Conservation (phyloP, 2,329 filamentous ascomycete species). For the Xylaria polymorpha region DNA sequence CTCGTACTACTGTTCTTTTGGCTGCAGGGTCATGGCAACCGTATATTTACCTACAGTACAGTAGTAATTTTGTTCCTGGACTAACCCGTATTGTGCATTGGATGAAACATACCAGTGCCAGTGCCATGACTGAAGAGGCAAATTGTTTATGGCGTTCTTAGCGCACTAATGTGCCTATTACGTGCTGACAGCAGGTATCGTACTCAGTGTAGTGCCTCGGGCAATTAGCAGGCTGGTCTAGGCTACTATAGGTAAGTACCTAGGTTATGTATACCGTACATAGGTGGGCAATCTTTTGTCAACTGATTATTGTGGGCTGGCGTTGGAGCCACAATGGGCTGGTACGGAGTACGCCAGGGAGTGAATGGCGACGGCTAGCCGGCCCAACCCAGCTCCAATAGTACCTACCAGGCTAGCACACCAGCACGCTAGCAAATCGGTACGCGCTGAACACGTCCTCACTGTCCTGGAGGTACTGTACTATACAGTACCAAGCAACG, state of each 20-base stretch:
- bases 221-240: neutral
- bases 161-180: neutral
- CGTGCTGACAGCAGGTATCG: neutral
- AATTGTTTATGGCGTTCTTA: constrained; percentile 7
- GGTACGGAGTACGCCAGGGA: constrained; percentile 1
- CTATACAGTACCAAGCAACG: constrained; percentile 15
- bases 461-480: neutral
- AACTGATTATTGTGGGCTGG: constrained; percentile 19
- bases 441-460: constrained; percentile 13
- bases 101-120: constrained; percentile 9
- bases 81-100: constrained; percentile 7
- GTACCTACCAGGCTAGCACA: neutral
- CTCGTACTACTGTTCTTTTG: constrained; percentile 4
- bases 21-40: neutral
- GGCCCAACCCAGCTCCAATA: neutral
- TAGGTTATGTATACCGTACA: too few species aligned
- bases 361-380: neutral
- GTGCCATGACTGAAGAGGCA: constrained; percentile 2
- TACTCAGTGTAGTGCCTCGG: neutral
- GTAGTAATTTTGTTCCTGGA: neutral
- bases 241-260: constrained; percentile 16
- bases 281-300: constrained; percentile 23
- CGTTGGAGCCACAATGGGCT: constrained; percentile 4
- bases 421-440: constrained; percentile 6
- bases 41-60: neutral